phyloP scores from a whole-genome alignment of 2,329 filamentous ascomycete species.

The Daldinia sp. region DNA sequence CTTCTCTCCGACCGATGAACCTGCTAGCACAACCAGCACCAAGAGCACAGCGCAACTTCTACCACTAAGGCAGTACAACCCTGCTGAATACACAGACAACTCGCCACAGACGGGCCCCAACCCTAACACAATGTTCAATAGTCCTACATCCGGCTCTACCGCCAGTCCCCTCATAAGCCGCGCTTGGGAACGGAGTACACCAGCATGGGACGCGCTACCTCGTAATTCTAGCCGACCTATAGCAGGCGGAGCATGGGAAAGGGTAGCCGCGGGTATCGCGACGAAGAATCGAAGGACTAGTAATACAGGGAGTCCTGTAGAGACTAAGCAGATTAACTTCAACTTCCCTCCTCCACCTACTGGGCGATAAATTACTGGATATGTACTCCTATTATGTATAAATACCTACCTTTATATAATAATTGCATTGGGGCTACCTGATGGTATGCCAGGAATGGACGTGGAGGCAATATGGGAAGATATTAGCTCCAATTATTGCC shows the following conservation, averaged over 20 bases:
- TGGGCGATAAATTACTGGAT: conserved; percentile 24
- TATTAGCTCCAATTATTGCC: background rate
- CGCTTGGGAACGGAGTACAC: conserved; percentile 47
- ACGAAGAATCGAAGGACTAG: conserved; percentile 42
- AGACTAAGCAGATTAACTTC: conserved; percentile 49
- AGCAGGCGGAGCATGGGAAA: conserved; percentile 33
- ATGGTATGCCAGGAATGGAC: background rate
- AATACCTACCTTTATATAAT: background rate
- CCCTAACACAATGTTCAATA: conserved; percentile 42
- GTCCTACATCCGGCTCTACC: conserved; percentile 49
- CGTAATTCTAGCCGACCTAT: conserved; percentile 36
- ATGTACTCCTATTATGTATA: conserved; percentile 12
- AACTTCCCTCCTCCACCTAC: conserved; percentile 48
- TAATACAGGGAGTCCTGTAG: conserved; percentile 49
- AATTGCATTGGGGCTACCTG: background rate
- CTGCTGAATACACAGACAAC: conserved; percentile 48
- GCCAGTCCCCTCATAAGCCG: conserved; percentile 49
- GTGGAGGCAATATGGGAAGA: background rate
- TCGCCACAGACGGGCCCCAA: conserved; percentile 39
- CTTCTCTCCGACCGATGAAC: conserved; percentile 50
- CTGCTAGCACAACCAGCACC: conserved; percentile 50
- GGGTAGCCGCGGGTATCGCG: conserved; percentile 37
- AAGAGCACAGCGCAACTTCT: conserved; percentile 50
- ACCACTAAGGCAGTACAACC: conserved; percentile 50
- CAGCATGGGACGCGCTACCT: conserved; percentile 46